phyloP scores from a whole-genome alignment of 805 yeast genomes.

The Candida methanosorbosa region DNA sequence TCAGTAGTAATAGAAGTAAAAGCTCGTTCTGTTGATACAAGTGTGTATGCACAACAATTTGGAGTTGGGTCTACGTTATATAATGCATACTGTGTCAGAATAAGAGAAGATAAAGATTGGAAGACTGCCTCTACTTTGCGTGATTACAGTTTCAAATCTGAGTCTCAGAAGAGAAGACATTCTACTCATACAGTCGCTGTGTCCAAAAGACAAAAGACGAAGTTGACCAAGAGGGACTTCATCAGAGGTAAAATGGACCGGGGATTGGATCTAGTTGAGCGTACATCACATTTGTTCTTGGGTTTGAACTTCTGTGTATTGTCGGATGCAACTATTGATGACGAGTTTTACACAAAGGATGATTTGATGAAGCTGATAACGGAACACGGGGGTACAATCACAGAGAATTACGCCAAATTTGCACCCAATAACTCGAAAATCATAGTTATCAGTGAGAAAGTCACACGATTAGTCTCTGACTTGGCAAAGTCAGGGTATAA shows the following conservation, averaged over 20 bases:
- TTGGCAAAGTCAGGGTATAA: conserved; percentile 44
- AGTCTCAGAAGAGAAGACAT: background rate
- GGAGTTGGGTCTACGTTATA: conserved; percentile 64
- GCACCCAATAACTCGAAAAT: conserved; percentile 9
- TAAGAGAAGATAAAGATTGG: conserved; percentile 64
- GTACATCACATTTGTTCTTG: conserved; percentile 27
- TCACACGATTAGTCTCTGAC: conserved; percentile 29
- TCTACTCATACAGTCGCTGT: conserved; percentile 13
- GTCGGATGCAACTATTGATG: conserved; percentile 33
- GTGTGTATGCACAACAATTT: conserved; percentile 35
- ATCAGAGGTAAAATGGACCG: conserved; percentile 8
- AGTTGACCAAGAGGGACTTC: conserved; percentile 10
- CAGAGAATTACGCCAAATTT: conserved; percentile 27
- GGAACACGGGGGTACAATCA: conserved; percentile 40
- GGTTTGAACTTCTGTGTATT: conserved; percentile 41
- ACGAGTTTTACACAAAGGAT: conserved; percentile 19
- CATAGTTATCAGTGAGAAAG: conserved; percentile 29
- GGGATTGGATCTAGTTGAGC: background rate
- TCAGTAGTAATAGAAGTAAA: conserved; percentile 78
- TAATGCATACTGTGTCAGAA: conserved; percentile 61
- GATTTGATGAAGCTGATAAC: conserved; percentile 31
- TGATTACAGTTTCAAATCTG: conserved; percentile 32
- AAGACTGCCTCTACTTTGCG: conserved; percentile 43
- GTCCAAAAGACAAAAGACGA: conserved; percentile 19
- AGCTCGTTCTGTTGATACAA: conserved; percentile 60